These are phyloP conservation scores for Penicillium frequentans DNA, from an alignment of 2,329 filamentous ascomycete species.

Conservation along the genomic window DNA sequence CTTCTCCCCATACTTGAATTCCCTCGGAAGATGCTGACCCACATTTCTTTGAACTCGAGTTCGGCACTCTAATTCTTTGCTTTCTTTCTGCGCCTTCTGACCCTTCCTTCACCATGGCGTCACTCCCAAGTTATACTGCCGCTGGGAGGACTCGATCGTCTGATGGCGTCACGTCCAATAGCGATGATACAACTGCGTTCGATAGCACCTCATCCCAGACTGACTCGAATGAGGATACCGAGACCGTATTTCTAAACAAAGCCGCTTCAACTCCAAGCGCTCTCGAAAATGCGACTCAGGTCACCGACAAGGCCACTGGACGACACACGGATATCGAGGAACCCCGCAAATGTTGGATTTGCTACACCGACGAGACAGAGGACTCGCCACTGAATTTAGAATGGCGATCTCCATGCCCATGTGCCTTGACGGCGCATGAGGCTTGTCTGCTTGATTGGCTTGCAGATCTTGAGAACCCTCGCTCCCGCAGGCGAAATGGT, in stretches of 20 bases:
- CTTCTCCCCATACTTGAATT: background rate
- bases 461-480: constrained; percentile 75
- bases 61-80: background rate
- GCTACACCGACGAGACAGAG: constrained; percentile 65
- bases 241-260: constrained; percentile 33
- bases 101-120: constrained; percentile 31
- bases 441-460: constrained; percentile 89
- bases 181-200: constrained; percentile 12
- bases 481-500: constrained; percentile 50
- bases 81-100: background rate
- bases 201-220: constrained; percentile 9
- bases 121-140: constrained; percentile 32
- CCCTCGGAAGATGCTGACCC: constrained; percentile 9
- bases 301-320: constrained; percentile 18
- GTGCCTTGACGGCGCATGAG: constrained; percentile 88
- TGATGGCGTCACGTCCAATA: constrained; percentile 17
- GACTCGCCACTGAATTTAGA: constrained; percentile 58
- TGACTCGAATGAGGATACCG: constrained; percentile 26
- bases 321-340: constrained; percentile 28
- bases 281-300: constrained; percentile 11
- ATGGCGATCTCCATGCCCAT: constrained; percentile 90
- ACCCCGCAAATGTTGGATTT: constrained; percentile 66
- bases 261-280: constrained; percentile 13
- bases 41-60: background rate
- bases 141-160: constrained; percentile 29